Conservation (phyloP, 2,329 filamentous ascomycete species). For the Fusarium setosum region DNA sequence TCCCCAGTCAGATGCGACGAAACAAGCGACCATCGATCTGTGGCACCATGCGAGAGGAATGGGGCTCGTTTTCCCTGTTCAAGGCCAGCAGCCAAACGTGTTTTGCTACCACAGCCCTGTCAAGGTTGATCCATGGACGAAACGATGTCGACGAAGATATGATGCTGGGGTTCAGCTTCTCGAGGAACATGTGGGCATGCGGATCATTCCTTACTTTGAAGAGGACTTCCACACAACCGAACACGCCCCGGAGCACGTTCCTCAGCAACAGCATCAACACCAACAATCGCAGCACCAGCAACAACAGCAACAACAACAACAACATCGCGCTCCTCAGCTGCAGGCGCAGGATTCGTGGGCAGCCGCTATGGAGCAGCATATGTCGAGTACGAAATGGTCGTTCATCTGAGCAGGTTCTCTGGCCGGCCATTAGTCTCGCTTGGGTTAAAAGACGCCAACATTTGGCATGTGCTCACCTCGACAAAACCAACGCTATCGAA, state of each 20-base stretch:
- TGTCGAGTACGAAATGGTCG: slow-evolving; percentile 45
- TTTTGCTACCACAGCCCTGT: slow-evolving; percentile 58
- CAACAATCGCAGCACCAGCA: slow-evolving; percentile 29
- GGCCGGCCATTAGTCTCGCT: slow-evolving; percentile 15
- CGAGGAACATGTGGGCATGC: slow-evolving; percentile 52
- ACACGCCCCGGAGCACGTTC: slow-evolving; percentile 49
- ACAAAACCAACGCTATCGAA: slow-evolving; percentile 19
- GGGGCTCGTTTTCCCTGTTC: slow-evolving; percentile 50
- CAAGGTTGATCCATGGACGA: slow-evolving; percentile 57
- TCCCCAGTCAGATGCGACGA: slow-evolving; percentile 49
- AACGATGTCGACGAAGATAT: slow-evolving; percentile 56
- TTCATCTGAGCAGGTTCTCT: slow-evolving; percentile 46
- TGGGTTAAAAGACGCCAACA: neutral
- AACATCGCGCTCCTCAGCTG: slow-evolving; percentile 32
- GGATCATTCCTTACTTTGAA: slow-evolving; percentile 55
- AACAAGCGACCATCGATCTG: slow-evolving; percentile 51
- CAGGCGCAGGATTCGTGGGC: slow-evolving; percentile 51
- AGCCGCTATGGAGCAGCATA: slow-evolving; percentile 45
- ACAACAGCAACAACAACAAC: slow-evolving; percentile 9
- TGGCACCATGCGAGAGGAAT: slow-evolving; percentile 51
- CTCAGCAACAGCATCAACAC: slow-evolving; percentile 19
- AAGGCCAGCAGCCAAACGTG: slow-evolving; percentile 51
- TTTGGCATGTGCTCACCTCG: slow-evolving; percentile 11
- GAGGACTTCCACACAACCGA: slow-evolving; percentile 56
- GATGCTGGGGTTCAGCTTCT: slow-evolving; percentile 51